Evolutionary conservation across 1,139 yeast genomes (phyloP).

Genomic region (Debaryomycetaceae sp.): DNA sequence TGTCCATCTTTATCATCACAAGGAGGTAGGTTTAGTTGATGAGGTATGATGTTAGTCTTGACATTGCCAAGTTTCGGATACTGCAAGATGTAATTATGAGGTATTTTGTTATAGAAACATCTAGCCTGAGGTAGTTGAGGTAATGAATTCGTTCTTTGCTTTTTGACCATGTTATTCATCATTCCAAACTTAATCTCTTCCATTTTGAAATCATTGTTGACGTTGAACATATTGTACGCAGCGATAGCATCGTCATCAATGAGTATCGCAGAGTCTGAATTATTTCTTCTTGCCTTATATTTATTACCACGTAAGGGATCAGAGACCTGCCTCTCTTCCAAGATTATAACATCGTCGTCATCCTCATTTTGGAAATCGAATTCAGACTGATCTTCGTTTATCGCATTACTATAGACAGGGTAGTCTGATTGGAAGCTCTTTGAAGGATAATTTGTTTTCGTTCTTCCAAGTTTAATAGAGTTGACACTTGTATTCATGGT

Average conservation of each 20-base stretch:
- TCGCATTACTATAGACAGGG: conserved; percentile 7
- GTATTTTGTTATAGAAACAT: conserved; percentile 41
- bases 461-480: conserved; percentile 1
- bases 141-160: conserved; percentile 64
- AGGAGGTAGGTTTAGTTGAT: conserved; percentile 37
- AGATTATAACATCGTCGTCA: conserved; percentile 31
- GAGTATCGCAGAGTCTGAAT: conserved; percentile 37
- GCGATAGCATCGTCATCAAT: conserved; percentile 39
- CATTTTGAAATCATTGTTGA: conserved; percentile 19
- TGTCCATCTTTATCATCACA: conserved; percentile 83
- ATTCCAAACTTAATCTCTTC: conserved; percentile 10
- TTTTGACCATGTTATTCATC: conserved; percentile 21
- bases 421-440: conserved; percentile 1
- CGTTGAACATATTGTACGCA: conserved; percentile 45
- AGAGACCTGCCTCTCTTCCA: conserved; percentile 29
- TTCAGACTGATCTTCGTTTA: conserved; percentile 14
- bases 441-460: neutral
- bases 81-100: conserved; percentile 34
- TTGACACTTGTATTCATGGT: conserved; percentile 7
- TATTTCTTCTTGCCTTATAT: conserved; percentile 27
- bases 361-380: conserved; percentile 11
- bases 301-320: conserved; percentile 4
- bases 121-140: conserved; percentile 65
- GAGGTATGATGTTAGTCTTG: conserved; percentile 39
- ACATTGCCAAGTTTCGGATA: conserved; percentile 45